Conservation (phyloP, 768 basidiomycete species). For the Trametes cubensis region DNA sequence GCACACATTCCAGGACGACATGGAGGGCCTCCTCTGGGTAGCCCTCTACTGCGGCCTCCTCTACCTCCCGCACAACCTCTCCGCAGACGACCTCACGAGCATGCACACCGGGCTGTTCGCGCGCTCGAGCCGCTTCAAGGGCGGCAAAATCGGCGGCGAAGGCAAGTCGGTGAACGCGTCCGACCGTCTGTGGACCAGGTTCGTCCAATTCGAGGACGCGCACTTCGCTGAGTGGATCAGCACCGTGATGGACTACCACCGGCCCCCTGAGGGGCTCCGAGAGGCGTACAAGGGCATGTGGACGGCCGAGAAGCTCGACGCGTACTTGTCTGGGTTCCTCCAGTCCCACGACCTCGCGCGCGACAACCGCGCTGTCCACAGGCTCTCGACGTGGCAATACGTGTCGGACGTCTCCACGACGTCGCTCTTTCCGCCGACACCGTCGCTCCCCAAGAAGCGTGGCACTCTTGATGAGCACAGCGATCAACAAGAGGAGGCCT, state of each 20-base stretch:
- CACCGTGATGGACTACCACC: conserved; percentile 1
- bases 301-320: not conserved
- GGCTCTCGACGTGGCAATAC: not conserved
- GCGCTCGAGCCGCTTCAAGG: not conserved
- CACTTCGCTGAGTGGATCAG: not conserved
- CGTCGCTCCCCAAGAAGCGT: too few species aligned
- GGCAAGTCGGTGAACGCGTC: not conserved
- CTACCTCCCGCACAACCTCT: conserved; percentile 4
- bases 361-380: not conserved
- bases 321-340: not conserved
- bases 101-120: not conserved
- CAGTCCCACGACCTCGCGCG: not conserved
- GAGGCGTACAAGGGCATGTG: not conserved
- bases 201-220: not conserved
- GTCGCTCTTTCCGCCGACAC: too few species aligned
- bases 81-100: not conserved
- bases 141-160: not conserved
- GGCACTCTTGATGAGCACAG: too few species aligned
- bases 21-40: conserved; percentile 20
- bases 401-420: too few species aligned
- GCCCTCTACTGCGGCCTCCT: conserved; percentile 10
- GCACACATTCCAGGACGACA: conserved; percentile 20
- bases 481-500: too few species aligned
- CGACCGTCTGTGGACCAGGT: not conserved
- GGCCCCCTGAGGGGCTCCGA: not conserved